Base-by-base conservation (phyloP, 257 asterid genomes). In the Buddleja alternifolia region DNA sequence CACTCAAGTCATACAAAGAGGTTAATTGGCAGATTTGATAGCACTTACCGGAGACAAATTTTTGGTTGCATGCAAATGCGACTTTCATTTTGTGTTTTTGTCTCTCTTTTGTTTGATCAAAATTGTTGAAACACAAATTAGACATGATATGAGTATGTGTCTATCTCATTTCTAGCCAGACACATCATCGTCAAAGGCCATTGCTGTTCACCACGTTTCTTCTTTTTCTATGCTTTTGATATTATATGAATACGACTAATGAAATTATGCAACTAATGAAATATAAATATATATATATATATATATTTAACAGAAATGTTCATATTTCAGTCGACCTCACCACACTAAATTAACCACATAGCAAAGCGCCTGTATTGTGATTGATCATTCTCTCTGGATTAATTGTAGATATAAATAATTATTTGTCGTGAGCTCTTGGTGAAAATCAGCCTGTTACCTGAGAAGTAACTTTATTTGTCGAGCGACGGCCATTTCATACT, bases 31-130 rank as follows among this genome's bases (percentile, higher is more conserved):
- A 15, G 23, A 45, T 42, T 44, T 39, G 55, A 15, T 51, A 73
- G 20, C 74, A 77, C 69, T 67, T 11, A 72, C 34, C 34, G 29
- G 61, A 48, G 77, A 69, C 80, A 78, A 7, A 16, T 10, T 24
- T 36, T 36, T 55, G 58, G 25, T 72, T 57, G 75, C 60, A 74
- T 65, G 66, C 77, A 64, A 46, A 53, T 45, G 53, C 73, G 72
- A 60, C 62, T 25, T 72, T 42, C 58, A 69, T 37, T 66, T 69
- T 39, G 16, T 64, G 71, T 71, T 69, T 66, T 47, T 78, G 73
- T 74, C 68, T 42, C 17, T 41, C 68, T 58, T 45, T 63, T 47
- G 81, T 64, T 69, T 59, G 25, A 32, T 17, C 34, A 36, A 19
- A 75, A 50, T 47, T 72, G 73, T 75, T 3, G 56, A 44, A 63